Conservation (phyloP, 1,284 basidiomycete species). For the Mycosarcoma mackinlayi region DNA sequence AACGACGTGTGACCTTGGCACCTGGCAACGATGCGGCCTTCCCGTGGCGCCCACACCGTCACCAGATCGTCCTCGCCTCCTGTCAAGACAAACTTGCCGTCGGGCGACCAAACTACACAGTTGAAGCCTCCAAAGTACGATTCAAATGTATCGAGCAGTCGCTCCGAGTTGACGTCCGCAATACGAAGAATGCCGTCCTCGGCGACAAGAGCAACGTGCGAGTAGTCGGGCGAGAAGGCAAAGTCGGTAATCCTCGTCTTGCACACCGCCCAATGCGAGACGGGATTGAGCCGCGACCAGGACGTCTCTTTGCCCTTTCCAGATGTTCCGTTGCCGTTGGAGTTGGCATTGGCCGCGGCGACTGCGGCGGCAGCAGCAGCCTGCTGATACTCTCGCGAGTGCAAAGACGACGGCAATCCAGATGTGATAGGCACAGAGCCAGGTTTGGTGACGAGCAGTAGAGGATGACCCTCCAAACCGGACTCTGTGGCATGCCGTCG, state of each 20-base stretch:
- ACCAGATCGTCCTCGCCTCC: constrained; percentile 94
- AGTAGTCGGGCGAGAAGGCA: constrained; percentile 60
- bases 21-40: constrained; percentile 79
- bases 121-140: constrained; percentile 72
- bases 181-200: constrained; percentile 62
- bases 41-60: constrained; percentile 71
- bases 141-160: constrained; percentile 50
- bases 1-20: constrained; percentile 97
- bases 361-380: constrained; percentile 35
- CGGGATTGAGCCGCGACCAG: constrained; percentile 55
- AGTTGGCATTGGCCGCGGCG: constrained; percentile 25
- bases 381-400: constrained; percentile 41
- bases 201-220: constrained; percentile 52
- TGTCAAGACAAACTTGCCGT: constrained; percentile 87
- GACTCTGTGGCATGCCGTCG: constrained; percentile 18
- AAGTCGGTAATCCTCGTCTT: constrained; percentile 54
- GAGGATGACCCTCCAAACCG: constrained; percentile 15
- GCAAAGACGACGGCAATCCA: constrained; percentile 26
- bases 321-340: constrained; percentile 37
- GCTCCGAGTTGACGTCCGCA: constrained; percentile 57
- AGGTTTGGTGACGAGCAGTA: constrained; percentile 46
- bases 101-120: constrained; percentile 92
- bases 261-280: constrained; percentile 59
- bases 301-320: constrained; percentile 50
- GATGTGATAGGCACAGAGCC: constrained; percentile 42